Evolutionary conservation across 2,329 filamentous ascomycete species (phyloP), one percentile per base, ranked within the genome.

Genomic region (Aspergillus novofumigatus): DNA sequence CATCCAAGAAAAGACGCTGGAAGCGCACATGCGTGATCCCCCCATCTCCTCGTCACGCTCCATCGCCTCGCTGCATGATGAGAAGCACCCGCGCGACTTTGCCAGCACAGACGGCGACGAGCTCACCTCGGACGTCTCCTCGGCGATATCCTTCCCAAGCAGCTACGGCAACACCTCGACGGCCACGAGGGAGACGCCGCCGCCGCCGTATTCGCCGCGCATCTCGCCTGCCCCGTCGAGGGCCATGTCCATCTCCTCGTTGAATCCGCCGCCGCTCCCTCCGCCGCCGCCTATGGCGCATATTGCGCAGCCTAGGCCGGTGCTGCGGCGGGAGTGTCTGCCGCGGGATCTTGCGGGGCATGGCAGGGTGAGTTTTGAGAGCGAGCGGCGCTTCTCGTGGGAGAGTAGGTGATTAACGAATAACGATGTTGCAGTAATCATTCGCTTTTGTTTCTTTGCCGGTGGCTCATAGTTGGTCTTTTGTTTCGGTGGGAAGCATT

Each of bases 91-190:
- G 44, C 61, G 67, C 29, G 55, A 65, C 17, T 68, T 68, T 57
- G 64, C 70, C 41, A 49, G 50, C 49, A 53, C 45, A 23, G 23
- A 11, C 38, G 59, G 56, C 3, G 68, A 72, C 23, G 71, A 73
- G 44, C 61, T 67, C 32, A 67, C 71, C 0, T 73, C 72, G 3
- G 75, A 77, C 58, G 68, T 65, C 42, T 76, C 75, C 21, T 77
- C 75, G 3, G 68, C 71, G 10, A 65, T 75, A 51, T 77, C 75
- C 9, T 73, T 75, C 53, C 73, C 74, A 2, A 77, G 75, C 60
- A 77, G 73, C 52, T 76, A 75, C 60, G 75, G 75, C 6, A 76
- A 77, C 56, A 77, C 75, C 3, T 77, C 75, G 0, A 77, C 75
- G 3, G 75, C 75, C 8, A 77, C 75, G 4, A 63, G 73, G 17